Evolutionary conservation across 306 rosid genomes (phyloP).

Genomic region (Inga laurina): DNA sequence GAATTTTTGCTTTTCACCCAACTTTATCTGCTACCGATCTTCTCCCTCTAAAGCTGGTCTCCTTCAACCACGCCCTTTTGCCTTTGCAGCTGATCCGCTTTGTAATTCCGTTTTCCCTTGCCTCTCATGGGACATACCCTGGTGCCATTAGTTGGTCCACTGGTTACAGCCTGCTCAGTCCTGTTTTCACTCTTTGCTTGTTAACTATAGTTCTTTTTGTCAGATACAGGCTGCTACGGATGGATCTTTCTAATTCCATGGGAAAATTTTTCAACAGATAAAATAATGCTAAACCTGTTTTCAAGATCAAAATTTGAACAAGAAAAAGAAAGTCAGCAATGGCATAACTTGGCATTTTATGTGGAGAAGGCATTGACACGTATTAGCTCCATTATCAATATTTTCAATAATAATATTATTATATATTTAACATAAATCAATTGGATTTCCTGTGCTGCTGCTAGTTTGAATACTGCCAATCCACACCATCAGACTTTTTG

Average conservation of each 20-base stretch:
- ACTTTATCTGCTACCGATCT: neutral
- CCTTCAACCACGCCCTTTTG: neutral
- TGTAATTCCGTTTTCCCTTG: neutral
- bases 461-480: neutral
- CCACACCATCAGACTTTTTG: neutral
- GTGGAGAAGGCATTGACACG: neutral
- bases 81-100: neutral
- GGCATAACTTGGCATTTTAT: neutral
- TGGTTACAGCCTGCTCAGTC: neutral
- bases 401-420: too few relatives aligned
- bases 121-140: neutral
- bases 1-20: neutral
- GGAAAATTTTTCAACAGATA: neutral
- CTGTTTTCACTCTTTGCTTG: neutral
- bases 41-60: neutral
- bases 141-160: neutral
- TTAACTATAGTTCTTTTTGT: neutral
- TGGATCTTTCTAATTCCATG: neutral
- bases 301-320: neutral
- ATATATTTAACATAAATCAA: too few relatives aligned
- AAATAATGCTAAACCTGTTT: neutral
- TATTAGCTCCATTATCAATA: neutral
- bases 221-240: neutral
- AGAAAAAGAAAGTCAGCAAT: neutral
- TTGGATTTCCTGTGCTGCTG: too few relatives aligned